phyloP scores from a whole-genome alignment of 2,329 filamentous ascomycete genomes.

The Fusarium sp. region DNA sequence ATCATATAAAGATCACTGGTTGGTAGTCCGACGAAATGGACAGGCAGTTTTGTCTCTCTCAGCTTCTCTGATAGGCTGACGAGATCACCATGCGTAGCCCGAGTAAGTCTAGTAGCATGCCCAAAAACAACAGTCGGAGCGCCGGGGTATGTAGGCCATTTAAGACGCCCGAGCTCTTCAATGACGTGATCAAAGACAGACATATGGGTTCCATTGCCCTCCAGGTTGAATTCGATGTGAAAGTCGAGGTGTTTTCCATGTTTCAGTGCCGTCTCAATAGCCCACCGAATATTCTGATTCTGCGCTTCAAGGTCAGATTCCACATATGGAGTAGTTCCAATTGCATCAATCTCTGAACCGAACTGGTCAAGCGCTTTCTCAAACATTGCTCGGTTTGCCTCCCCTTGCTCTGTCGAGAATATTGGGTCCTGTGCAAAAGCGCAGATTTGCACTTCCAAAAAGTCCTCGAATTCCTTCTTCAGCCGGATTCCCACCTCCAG shows the following conservation, averaged over 20 bases:
- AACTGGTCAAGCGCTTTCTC: not conserved
- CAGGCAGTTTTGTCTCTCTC: not conserved
- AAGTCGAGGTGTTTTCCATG: not conserved
- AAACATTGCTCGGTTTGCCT: not conserved
- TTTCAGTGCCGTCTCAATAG: not conserved
- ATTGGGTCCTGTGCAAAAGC: constrained; percentile 19
- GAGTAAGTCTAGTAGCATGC: constrained; percentile 7
- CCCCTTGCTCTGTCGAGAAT: constrained; percentile 1
- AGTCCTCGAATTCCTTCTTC: not conserved
- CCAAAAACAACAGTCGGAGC: not conserved
- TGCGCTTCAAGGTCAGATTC: not conserved
- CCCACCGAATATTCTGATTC: constrained; percentile 1
- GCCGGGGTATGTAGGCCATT: not conserved
- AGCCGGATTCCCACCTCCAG: not conserved
- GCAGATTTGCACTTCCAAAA: constrained; percentile 2
- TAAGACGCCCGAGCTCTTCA: not conserved
- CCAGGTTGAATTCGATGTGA: constrained; percentile 7
- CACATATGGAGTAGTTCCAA: constrained; percentile 2
- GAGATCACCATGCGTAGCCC: not conserved
- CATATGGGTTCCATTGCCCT: not conserved
- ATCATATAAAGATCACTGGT: constrained; percentile 19
- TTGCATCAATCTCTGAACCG: not conserved
- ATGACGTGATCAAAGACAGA: not conserved
- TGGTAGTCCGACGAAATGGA: constrained; percentile 6
- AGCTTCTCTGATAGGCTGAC: not conserved